Evolutionary conservation across 495 filamentous ascomycete species (phyloP), one percentile per base, ranked within the genome.

Genomic region (Talaromyces liani): DNA sequence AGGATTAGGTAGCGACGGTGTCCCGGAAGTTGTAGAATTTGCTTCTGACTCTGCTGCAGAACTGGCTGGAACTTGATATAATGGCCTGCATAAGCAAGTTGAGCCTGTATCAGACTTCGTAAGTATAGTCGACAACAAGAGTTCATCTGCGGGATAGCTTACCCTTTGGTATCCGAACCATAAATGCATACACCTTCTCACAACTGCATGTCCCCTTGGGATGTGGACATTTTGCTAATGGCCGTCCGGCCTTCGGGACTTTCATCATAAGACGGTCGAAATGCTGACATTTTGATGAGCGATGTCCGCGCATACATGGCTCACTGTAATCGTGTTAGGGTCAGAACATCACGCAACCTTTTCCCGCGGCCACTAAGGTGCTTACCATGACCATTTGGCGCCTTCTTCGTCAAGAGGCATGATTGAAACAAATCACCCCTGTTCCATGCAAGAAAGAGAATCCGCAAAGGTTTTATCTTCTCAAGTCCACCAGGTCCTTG

Each of bases 291-390:
- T 88, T 90, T 66, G 90, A 90, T 24, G 91, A 92, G 67, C 91
- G 87, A 74, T 95, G 91, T 59, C 91, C 91, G 60, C 89, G 88
- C 66, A 93, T 91, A 67, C 91, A 95, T 69, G 89, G 87, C 78
- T 88, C 87, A 70, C 91, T 94, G 69, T 36, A 18, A 31, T 10
- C 2, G 10, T 31, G 36, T 71, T 22, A 71, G 66, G 27, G 12
- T 47, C 22, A 34, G 31, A 22, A 34, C 59, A n/a, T 61, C 39
- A 53, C 33, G 39, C 33, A 47, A 45, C 16, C 27, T 41, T 60
- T 64, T 49, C 24, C 22, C 59, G n/a, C 10, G 14, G n/a, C 22
- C 6, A 34, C 27, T 58, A 24, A 54, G 41, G 16, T 65, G 62
- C 71, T 62, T 74, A 83, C 81, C 81, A 83, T 16, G 81, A 80